Evolutionary conservation across 2,329 filamentous ascomycete genomes (phyloP).

Genomic region (Fusarium sp.): DNA sequence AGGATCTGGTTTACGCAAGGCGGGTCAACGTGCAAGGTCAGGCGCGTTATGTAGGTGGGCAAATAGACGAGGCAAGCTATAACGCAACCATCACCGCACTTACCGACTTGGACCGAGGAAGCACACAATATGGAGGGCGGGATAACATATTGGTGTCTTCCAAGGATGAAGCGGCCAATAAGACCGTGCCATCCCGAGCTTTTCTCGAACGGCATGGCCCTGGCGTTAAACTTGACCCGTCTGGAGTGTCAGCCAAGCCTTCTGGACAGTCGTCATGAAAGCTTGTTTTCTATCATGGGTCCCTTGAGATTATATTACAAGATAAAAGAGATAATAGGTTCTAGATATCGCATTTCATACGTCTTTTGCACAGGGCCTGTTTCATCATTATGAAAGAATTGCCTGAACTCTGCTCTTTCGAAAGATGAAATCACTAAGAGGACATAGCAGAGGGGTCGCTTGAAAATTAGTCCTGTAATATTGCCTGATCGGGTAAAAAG

Average conservation of each 20-base stretch:
- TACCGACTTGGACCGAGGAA: slow-evolving; percentile 1
- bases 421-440: not conserved
- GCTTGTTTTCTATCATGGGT: not conserved
- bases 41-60: slow-evolving; percentile 17
- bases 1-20: slow-evolving; percentile 37
- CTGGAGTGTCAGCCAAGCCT: not conserved
- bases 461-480: not conserved
- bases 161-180: not conserved
- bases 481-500: not conserved
- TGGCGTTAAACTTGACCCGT: not conserved
- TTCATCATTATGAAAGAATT: no score
- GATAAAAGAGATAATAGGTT: not conserved
- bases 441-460: not conserved
- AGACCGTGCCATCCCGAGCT: not conserved
- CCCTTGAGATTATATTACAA: not conserved
- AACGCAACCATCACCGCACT: slow-evolving; percentile 4
- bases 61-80: slow-evolving; percentile 11
- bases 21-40: slow-evolving; percentile 31
- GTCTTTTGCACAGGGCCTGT: not conserved
- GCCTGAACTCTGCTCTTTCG: not conserved
- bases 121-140: not conserved
- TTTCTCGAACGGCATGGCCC: not conserved
- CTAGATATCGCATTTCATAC: not conserved
- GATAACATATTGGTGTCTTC: not conserved
- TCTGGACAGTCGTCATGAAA: not conserved